phyloP scores from a whole-genome alignment of 31 red algal species.

The Odonthalia washingtoniensis region DNA sequence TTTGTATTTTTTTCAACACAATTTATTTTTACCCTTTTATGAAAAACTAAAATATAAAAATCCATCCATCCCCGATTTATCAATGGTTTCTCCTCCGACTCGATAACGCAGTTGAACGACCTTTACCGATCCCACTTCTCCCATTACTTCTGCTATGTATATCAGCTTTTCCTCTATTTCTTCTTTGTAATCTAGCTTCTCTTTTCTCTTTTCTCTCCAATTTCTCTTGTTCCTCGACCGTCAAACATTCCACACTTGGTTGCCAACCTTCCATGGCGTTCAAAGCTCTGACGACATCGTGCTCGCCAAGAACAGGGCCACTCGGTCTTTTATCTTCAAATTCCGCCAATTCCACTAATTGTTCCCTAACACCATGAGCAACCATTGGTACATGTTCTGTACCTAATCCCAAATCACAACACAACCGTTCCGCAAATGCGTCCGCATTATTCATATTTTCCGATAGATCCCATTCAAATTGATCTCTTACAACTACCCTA shows the following conservation, averaged over 20 bases:
- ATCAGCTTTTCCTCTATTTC: conserved; percentile 71
- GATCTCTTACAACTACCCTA: conserved; percentile 75
- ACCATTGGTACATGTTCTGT: conserved; percentile 79
- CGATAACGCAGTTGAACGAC: too few species aligned
- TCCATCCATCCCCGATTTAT: too few species aligned
- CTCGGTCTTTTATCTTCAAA: conserved; percentile 62
- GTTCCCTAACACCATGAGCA: conserved; percentile 85
- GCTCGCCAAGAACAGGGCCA: conserved; percentile 46
- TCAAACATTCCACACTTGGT: conserved; percentile 75
- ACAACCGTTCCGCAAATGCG: conserved; percentile 77
- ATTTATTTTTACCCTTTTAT: too few species aligned
- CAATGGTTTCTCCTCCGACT: too few species aligned
- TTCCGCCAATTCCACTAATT: conserved; percentile 68
- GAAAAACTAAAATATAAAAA: too few species aligned
- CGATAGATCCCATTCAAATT: conserved; percentile 91
- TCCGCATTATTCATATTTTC: conserved; percentile 70
- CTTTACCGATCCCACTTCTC: background rate
- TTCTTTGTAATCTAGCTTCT: conserved; percentile 70
- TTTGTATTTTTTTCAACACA: too few species aligned
- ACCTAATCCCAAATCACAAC: conserved; percentile 77
- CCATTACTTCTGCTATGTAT: conserved; percentile 18
- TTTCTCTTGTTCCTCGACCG: conserved; percentile 70
- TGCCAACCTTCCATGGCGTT: conserved; percentile 53
- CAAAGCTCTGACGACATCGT: conserved; percentile 39
- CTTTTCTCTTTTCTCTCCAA: conserved; percentile 82